A percentile compares a stretch with the other conserved stretches of the same genome.
These are phyloP conservation scores for Withania somnifera DNA, from an alignment of 305 asterid genomes.

Conservation along the genomic window DNA sequence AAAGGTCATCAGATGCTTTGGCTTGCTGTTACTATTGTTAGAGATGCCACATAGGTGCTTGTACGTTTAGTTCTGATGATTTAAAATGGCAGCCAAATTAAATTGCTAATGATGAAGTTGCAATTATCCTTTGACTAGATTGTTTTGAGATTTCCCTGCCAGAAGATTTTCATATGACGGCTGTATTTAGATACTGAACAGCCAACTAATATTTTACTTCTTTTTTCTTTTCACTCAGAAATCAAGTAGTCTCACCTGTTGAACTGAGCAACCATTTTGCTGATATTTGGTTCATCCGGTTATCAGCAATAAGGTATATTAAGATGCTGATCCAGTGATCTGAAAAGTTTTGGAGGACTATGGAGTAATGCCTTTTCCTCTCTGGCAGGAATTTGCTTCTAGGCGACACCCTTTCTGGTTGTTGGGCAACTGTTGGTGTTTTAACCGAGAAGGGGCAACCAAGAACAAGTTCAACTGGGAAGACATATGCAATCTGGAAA, in stretches of 20 bases:
- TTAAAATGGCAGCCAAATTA: background rate
- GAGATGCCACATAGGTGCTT: background rate
- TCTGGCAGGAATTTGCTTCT: conserved; percentile 39
- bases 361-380: background rate
- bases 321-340: background rate
- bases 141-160: background rate
- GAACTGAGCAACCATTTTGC: conserved; percentile 83
- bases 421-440: conserved; percentile 90
- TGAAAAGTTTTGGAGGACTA: background rate
- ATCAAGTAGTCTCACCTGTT: conserved; percentile 46
- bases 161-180: background rate
- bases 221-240: conserved; percentile 29
- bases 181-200: background rate
- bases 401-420: conserved; percentile 79
- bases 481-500: conserved; percentile 70
- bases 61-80: background rate
- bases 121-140: background rate
- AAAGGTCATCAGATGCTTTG: background rate
- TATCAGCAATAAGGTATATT: conserved; percentile 71
- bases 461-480: conserved; percentile 82
- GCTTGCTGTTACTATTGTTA: background rate
- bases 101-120: background rate
- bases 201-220: background rate
- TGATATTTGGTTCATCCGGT: conserved; percentile 69
- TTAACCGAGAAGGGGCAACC: conserved; percentile 52